Conservation (phyloP, 1,139 yeast genomes). For the Scheffersomyces stambukii region DNA sequence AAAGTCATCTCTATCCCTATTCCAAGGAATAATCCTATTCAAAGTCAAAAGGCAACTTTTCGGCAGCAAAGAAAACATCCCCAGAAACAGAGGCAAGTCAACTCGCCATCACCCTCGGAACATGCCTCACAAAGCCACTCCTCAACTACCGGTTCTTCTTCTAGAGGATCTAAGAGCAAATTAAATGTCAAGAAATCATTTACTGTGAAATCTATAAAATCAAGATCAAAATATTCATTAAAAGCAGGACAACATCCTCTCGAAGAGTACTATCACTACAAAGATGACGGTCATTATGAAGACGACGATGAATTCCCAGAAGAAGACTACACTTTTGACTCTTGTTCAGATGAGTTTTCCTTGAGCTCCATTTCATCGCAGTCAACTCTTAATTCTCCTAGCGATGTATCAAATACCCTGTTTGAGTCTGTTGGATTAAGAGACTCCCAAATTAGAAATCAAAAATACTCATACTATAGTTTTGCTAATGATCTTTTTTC, state of each 20-base stretch:
- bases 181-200: conserved; percentile 6
- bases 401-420: neutral
- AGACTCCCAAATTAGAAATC: too few species aligned
- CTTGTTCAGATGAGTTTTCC: conserved; percentile 8
- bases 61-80: too few species aligned
- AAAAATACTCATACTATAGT: conserved; percentile 5
- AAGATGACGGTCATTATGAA: conserved; percentile 4
- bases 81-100: too few species aligned
- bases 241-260: neutral
- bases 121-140: too few species aligned
- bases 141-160: too few species aligned
- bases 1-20: too few species aligned
- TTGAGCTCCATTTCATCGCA: conserved; percentile 6
- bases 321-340: conserved; percentile 5
- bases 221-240: too few species aligned
- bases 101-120: too few species aligned
- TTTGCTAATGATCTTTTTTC: conserved; percentile 6
- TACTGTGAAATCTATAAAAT: conserved; percentile 4
- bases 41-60: too few species aligned
- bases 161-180: conserved; percentile 1
- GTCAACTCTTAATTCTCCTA: neutral
- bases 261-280: conserved; percentile 1
- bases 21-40: too few species aligned
- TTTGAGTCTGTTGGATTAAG: neutral
- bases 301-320: conserved; percentile 3